Conservation (phyloP, 1,284 basidiomycete genomes). For the Anthracocystis walkeri region DNA sequence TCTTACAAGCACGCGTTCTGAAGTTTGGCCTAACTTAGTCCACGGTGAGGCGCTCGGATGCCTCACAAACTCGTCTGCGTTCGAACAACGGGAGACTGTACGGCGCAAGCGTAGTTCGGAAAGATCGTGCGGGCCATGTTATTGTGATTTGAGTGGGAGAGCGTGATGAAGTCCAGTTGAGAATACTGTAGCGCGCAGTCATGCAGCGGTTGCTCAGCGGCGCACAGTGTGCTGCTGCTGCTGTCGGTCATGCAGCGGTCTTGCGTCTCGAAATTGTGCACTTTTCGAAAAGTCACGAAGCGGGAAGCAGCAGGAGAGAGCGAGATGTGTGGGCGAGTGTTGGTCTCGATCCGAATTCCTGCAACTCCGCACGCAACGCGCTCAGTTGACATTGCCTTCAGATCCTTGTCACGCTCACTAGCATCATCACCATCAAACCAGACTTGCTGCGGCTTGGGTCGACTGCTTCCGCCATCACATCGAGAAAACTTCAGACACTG, state of each 20-base stretch:
- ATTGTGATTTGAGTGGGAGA: background rate
- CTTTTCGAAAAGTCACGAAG: background rate
- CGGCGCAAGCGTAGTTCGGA: too few relatives aligned
- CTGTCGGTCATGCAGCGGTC: background rate
- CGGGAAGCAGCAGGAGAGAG: slow-evolving; percentile 10
- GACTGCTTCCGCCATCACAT: background rate
- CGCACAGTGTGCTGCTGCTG: background rate
- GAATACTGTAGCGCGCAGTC: slow-evolving; percentile 2
- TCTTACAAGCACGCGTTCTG: too few relatives aligned
- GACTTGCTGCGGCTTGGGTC: background rate
- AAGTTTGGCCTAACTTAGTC: too few relatives aligned
- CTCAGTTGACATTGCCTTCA: background rate
- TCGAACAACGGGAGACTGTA: too few relatives aligned
- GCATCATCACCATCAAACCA: background rate
- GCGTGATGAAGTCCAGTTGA: background rate
- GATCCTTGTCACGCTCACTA: slow-evolving; percentile 10
- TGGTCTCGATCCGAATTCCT: slow-evolving; percentile 20
- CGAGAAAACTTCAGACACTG: too few relatives aligned
- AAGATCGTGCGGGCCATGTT: too few relatives aligned
- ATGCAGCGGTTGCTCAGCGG: slow-evolving; percentile 5
- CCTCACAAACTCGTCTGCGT: too few relatives aligned
- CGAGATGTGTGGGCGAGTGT: slow-evolving; percentile 17
- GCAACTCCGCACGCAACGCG: slow-evolving; percentile 21
- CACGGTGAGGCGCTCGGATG: too few relatives aligned
- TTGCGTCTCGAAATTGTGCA: background rate